Evolutionary conservation across 306 rosid genomes (phyloP).

Genomic region (Acacia crassicarpa): DNA sequence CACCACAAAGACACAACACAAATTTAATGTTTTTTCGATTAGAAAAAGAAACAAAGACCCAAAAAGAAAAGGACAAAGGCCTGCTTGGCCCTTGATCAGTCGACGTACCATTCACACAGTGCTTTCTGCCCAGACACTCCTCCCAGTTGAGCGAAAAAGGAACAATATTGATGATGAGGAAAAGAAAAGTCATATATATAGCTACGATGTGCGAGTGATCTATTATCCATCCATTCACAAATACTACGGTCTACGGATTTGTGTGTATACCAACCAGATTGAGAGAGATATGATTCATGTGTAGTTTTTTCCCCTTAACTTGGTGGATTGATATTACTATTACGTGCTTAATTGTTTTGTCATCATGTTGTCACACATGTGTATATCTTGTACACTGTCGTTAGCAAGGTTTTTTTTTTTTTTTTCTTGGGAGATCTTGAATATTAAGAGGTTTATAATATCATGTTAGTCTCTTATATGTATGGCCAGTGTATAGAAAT

Average conservation of each 20-base stretch:
- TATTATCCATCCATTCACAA: conserved; percentile 27
- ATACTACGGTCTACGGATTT: conserved; percentile 23
- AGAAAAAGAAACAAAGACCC: background rate
- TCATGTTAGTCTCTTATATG: background rate
- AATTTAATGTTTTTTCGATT: conserved; percentile 14
- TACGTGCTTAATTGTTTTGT: conserved; percentile 23
- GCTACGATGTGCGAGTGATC: conserved; percentile 27
- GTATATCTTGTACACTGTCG: conserved; percentile 43
- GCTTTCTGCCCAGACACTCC: conserved; percentile 1
- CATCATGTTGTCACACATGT: conserved; percentile 5
- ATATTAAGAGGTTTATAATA: background rate
- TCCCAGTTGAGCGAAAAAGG: conserved; percentile 34
- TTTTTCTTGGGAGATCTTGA: background rate
- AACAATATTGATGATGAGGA: background rate
- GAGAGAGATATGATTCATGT: background rate
- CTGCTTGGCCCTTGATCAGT: background rate
- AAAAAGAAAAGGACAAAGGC: background rate
- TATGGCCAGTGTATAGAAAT: background rate
- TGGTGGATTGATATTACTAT: conserved; percentile 27
- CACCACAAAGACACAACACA: background rate
- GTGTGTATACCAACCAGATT: conserved; percentile 18
- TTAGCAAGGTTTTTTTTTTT: conserved; percentile 33
- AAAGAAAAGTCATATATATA: background rate
- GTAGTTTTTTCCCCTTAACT: conserved; percentile 9
- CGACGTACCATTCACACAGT: conserved; percentile 31